phyloP scores from a whole-genome alignment of 2,329 filamentous ascomycete species.

The Dryadomyces sulphureus region DNA sequence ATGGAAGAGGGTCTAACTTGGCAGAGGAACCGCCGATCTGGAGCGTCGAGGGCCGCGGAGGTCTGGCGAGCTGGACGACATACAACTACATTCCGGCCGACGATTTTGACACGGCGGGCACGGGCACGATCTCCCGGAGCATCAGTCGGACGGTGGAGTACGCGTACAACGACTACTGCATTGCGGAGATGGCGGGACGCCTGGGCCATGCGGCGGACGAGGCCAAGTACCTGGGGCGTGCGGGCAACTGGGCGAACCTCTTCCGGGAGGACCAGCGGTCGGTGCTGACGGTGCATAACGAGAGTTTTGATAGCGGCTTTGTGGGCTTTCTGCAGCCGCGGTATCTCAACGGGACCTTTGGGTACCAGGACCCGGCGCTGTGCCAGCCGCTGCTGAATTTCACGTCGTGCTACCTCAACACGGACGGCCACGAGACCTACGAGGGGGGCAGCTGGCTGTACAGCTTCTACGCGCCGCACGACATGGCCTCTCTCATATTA shows the following conservation, averaged over 20 bases:
- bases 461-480: conserved; percentile 13
- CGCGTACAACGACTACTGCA: conserved; percentile 63
- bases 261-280: conserved; percentile 42
- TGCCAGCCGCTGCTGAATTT: conserved; percentile 36
- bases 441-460: conserved; percentile 54
- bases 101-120: conserved; percentile 48
- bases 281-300: conserved; percentile 24
- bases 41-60: conserved; percentile 56
- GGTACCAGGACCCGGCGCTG: conserved; percentile 24
- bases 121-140: conserved; percentile 52
- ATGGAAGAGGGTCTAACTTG: no score
- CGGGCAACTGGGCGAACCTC: conserved; percentile 46
- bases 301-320: conserved; percentile 21
- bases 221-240: conserved; percentile 35
- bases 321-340: conserved; percentile 26
- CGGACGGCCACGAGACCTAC: conserved; percentile 53
- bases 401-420: conserved; percentile 37
- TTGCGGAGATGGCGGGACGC: conserved; percentile 43
- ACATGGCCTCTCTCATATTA: conserved; percentile 10
- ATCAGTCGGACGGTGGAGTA: conserved; percentile 67
- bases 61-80: conserved; percentile 53
- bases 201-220: conserved; percentile 31
- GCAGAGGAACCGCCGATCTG: conserved; percentile 51
- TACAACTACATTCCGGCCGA: conserved; percentile 58
- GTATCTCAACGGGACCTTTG: conserved; percentile 25